Evolutionary conservation across 139 green algal genomes (phyloP), one percentile per base, ranked within the genome.

Genomic region (Chlamydomonas incerta): DNA sequence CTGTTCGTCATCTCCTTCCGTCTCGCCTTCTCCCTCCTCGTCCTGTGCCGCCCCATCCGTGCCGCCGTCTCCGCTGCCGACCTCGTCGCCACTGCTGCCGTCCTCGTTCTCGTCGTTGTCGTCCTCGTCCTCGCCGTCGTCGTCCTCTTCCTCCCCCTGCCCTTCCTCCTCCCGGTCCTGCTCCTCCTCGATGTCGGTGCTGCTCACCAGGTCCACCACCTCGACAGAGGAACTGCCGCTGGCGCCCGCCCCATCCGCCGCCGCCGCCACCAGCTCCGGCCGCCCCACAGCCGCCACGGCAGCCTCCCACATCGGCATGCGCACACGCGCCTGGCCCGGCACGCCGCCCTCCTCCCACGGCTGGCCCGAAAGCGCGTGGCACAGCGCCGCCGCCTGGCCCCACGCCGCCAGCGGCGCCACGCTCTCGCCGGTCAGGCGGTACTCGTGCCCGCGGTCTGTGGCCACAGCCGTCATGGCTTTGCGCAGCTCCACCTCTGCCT

Each of bases 341-440:
- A 18, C 17, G 17, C 29, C 72, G 47, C 46, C 47, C 31, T 41
- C 50, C 10, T 80, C 72, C 29, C 35, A 10, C 5, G 72, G 50
- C 1, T 28, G 50, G 11, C 72, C 47, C 13, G n/a, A 29, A 4
- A 47, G 13, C 72, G 72, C 72, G 41, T 65, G 29, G 29, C 47
- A n/a, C 28, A 80, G 72, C 47, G 28, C 47, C 72, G 29, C 29
- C 72, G 29, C 72, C 72, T 37, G 20, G 1, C 24, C 31, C 26
- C 9, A 24, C 18, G 72, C 52, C 47, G 41, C 72, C 72, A 80
- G 52, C 46, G 72, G 72, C 50, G 72, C 63, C 26, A 80, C 72
- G 47, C 72, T 80, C 47, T 80, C 52, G 9, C 34, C 72, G 0
- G 62, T n/a, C 46, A 33, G 50, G 3, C 50, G 52, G 47, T 80